These are phyloP conservation scores for Heliosperma pusillum DNA, from an alignment of 148 eudicot genomes.

Conservation along the genomic window DNA sequence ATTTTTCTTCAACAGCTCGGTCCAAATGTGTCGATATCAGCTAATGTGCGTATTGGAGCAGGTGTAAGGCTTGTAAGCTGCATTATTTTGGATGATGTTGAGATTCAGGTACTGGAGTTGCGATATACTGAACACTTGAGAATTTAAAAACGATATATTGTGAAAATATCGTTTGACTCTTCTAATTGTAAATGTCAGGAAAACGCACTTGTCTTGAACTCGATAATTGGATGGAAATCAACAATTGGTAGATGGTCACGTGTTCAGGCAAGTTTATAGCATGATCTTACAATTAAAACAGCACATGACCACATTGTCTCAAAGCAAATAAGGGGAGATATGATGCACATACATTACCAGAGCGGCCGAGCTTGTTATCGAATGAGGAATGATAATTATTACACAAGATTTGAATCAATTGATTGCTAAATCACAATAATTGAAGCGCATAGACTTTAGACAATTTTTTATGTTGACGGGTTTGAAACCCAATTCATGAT, in stretches of 20 bases:
- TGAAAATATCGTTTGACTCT: slow-evolving; percentile 2
- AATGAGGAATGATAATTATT: no score
- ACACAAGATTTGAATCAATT: no score
- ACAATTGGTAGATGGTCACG: slow-evolving; percentile 87
- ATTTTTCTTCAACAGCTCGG: slow-evolving; percentile 56
- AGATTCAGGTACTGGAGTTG: slow-evolving; percentile 51
- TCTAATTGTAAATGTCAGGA: slow-evolving; percentile 42
- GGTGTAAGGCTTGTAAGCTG: slow-evolving; percentile 75
- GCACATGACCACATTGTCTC: neutral
- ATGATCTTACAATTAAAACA: no score
- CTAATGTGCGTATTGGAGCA: slow-evolving; percentile 72
- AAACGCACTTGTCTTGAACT: slow-evolving; percentile 81
- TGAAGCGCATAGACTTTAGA: no score
- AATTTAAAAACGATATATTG: neutral
- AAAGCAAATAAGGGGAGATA: neutral
- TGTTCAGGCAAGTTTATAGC: slow-evolving; percentile 55
- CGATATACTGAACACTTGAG: neutral
- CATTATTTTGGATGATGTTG: slow-evolving; percentile 81
- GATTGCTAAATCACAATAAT: no score
- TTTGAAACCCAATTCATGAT: no score
- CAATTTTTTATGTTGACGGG: no score
- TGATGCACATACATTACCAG: no score
- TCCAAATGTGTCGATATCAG: slow-evolving; percentile 79
- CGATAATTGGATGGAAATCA: slow-evolving; percentile 91
- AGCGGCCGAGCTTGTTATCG: no score